These are phyloP conservation scores for Chrysanthemum seticuspe DNA, from an alignment of 129 eudicot species.

Conservation along the genomic window DNA sequence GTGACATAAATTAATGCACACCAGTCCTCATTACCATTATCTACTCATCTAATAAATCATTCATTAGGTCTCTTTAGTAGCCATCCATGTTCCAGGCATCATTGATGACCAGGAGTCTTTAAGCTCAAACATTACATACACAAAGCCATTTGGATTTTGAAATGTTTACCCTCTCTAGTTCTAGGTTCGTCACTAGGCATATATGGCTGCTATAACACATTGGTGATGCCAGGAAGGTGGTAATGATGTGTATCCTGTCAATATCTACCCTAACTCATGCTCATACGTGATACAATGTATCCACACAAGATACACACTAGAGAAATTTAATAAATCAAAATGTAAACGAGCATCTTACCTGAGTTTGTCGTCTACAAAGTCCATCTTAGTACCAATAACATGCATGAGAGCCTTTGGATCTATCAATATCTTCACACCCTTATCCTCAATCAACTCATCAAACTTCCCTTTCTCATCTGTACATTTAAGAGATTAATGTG, in stretches of 20 bases:
- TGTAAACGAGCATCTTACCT: constrained; percentile 34
- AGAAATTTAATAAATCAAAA: background rate
- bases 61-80: too few species aligned
- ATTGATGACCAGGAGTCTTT: too few species aligned
- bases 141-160: too few species aligned
- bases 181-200: background rate
- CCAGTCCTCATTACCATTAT: too few species aligned
- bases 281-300: background rate
- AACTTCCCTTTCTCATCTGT: constrained; percentile 80
- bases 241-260: constrained; percentile 6
- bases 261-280: constrained; percentile 1
- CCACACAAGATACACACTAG: background rate
- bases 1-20: too few species aligned
- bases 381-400: constrained; percentile 88
- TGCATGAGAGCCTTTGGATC: constrained; percentile 91
- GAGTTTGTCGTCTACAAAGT: constrained; percentile 80
- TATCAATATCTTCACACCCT: constrained; percentile 78
- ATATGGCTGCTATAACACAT: background rate
- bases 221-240: constrained; percentile 1
- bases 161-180: too few species aligned
- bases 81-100: too few species aligned
- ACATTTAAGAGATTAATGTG: constrained; percentile 6
- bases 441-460: constrained; percentile 78
- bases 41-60: too few species aligned
- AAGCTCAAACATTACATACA: too few species aligned